Evolutionary conservation across 2,329 filamentous ascomycete genomes (phyloP), one percentile per base, ranked within the genome.

Genomic region (Calonectria ilicicola): DNA sequence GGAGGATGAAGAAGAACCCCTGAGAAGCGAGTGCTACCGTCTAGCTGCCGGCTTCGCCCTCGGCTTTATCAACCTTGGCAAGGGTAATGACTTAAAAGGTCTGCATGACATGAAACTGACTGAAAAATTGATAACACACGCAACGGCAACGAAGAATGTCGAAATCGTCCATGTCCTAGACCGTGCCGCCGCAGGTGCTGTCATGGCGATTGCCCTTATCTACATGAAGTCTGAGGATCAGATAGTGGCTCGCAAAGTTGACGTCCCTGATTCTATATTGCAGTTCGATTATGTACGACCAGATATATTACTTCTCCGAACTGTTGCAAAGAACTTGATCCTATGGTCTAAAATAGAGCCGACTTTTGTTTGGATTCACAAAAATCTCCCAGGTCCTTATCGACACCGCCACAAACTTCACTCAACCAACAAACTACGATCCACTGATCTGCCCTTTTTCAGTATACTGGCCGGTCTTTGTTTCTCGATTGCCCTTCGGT

Each of bases 211-310:
- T 71, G 91, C 95, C 2, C 89, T 99, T 67, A 96, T 99, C 38
- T 99, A 96, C 83, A 97, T 99, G 95, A 98, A 98, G 84, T 97
- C 96, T 0, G 95, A 97, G 75, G 95, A 99, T 81, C 89, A 91
- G 72, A 92, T 94, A 19, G 90, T 99, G 23, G 97, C 97, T 4
- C 91, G 93, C 69, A 98, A 98, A 86, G 93, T 99, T 65, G 95
- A 98, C 81, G 92, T 98, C 0, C 97, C 97, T 0, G 94, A 98
- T 76, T 97, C 97, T 0, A 86, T 94, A 29, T 89, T 97, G 40
- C 96, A 98, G 77, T 98, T 98, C 82, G 97, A 98, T 82, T 98
- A 98, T 81, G 93, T 98, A 21, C 92, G 97, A 2, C 97, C 97
- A 0, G 97, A 99, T 81, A 92, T 98, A 49, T 93, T 99, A 75